Percentiles rank a stretch among this genome's conserved stretches.
Conservation (phyloP, 768 basidiomycete genomes). For the Phaeotremella fagi region DNA sequence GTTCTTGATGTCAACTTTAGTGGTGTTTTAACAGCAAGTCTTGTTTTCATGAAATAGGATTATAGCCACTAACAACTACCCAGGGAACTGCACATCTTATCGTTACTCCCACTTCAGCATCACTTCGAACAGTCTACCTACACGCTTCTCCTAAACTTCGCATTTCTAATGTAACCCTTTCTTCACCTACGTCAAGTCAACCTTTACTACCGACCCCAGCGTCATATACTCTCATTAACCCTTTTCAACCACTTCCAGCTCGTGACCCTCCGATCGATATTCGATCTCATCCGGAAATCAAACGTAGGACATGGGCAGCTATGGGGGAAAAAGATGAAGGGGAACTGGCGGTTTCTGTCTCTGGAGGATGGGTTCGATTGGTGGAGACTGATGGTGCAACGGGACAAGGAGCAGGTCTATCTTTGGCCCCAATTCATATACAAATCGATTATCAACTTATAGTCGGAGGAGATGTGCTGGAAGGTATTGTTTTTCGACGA, state of each 20-base stretch:
- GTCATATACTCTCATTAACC: constrained; percentile 29
- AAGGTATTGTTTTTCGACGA: constrained; percentile 35
- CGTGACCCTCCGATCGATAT: constrained; percentile 63
- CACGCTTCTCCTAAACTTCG: constrained; percentile 52
- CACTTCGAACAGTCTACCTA: constrained; percentile 76
- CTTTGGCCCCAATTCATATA: constrained; percentile 36
- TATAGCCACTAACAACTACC: constrained; percentile 15
- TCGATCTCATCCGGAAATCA: constrained; percentile 85
- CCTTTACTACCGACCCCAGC: constrained; percentile 36
- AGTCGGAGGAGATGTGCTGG: constrained; percentile 50
- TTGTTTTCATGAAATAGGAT: too few relatives aligned
- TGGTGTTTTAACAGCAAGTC: constrained; percentile 72
- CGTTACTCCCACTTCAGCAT: constrained; percentile 70
- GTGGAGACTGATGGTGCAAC: constrained; percentile 53
- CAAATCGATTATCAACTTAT: constrained; percentile 41
- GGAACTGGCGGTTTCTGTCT: constrained; percentile 83
- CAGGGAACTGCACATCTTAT: constrained; percentile 94
- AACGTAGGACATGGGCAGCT: constrained; percentile 84
- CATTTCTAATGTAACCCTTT: constrained; percentile 36
- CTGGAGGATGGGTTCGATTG: constrained; percentile 47
- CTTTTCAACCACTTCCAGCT: constrained; percentile 61
- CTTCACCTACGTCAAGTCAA: constrained; percentile 25
- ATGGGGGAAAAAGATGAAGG: constrained; percentile 89
- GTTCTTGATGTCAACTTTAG: constrained; percentile 89
- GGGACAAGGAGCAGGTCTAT: constrained; percentile 61